Percentiles rank a stretch among this genome's conserved stretches.
These are phyloP conservation scores for Hypoxylon sp. DNA, from an alignment of 2,329 filamentous ascomycete species.

Conservation along the genomic window DNA sequence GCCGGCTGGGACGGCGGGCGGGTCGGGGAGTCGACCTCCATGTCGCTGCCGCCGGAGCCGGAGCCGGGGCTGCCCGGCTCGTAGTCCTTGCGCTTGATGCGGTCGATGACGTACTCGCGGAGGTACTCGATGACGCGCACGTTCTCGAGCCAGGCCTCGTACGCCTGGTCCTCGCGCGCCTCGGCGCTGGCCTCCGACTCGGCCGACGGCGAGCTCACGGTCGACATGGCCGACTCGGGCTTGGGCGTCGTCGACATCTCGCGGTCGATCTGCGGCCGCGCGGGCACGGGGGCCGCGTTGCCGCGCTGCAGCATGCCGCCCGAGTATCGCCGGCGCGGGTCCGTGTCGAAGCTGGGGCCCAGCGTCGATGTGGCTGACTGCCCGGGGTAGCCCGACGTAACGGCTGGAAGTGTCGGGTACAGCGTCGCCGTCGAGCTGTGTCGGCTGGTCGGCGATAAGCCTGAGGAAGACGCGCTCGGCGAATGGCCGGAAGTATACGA, in stretches of 20 bases:
- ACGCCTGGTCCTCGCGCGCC: slow-evolving; percentile 64
- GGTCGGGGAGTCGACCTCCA: slow-evolving; percentile 43
- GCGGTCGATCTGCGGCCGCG: slow-evolving; percentile 38
- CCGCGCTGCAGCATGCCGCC: slow-evolving; percentile 72
- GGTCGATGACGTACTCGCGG: slow-evolving; percentile 63
- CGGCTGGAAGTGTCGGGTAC: slow-evolving; percentile 78
- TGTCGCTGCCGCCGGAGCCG: slow-evolving; percentile 46
- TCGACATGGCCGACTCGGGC: slow-evolving; percentile 52
- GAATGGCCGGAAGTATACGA: slow-evolving; percentile 83
- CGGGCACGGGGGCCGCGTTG: slow-evolving; percentile 53
- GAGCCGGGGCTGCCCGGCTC: slow-evolving; percentile 47
- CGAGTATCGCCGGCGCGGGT: slow-evolving; percentile 70
- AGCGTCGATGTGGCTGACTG: slow-evolving; percentile 76
- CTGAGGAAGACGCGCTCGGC: slow-evolving; percentile 73
- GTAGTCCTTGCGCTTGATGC: slow-evolving; percentile 65
- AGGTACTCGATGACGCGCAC: slow-evolving; percentile 70
- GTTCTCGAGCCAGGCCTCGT: slow-evolving; percentile 72
- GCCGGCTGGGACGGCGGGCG: slow-evolving; percentile 46
- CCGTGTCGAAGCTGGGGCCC: slow-evolving; percentile 70
- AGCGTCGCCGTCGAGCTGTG: slow-evolving; percentile 69
- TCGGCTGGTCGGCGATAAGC: slow-evolving; percentile 71
- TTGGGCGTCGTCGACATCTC: slow-evolving; percentile 55
- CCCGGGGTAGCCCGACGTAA: slow-evolving; percentile 72
- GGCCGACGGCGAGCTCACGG: slow-evolving; percentile 63
- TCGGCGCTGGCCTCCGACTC: slow-evolving; percentile 61